Conservation (phyloP, 129 eudicot genomes). For the Arctium lappa region DNA sequence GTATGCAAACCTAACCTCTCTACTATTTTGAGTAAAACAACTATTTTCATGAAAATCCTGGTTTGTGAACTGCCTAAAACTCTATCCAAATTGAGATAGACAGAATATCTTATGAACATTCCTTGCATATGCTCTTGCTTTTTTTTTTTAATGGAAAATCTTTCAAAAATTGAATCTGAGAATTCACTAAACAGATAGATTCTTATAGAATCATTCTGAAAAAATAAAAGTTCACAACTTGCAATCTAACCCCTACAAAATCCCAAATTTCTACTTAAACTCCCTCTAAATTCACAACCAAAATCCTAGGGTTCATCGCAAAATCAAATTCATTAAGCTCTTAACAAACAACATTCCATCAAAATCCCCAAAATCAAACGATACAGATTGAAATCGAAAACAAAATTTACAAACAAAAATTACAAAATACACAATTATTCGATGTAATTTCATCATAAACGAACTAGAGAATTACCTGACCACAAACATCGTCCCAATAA, state of each 20-base stretch:
- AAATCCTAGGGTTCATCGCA: background rate
- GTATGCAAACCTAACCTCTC: no score
- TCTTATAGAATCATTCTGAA: background rate
- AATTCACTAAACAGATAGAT: background rate
- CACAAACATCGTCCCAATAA: slow-evolving; percentile 55
- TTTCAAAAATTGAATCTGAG: background rate
- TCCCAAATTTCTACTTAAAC: background rate
- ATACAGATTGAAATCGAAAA: background rate
- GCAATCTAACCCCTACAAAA: background rate
- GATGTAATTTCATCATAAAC: background rate
- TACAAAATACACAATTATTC: background rate
- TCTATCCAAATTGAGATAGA: background rate
- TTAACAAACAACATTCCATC: background rate
- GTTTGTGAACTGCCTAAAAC: no score
- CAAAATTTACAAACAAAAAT: background rate
- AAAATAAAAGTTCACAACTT: background rate
- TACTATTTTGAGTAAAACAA: no score
- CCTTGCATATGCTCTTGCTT: background rate
- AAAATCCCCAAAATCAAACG: slow-evolving; percentile 15
- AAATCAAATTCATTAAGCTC: background rate
- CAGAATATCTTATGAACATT: background rate
- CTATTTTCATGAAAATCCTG: no score
- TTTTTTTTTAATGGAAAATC: background rate
- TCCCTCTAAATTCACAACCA: background rate
- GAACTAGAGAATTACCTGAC: slow-evolving; percentile 30